Base-by-base conservation (phyloP, 164 flowering plant species). In the Akebia trifoliata region DNA sequence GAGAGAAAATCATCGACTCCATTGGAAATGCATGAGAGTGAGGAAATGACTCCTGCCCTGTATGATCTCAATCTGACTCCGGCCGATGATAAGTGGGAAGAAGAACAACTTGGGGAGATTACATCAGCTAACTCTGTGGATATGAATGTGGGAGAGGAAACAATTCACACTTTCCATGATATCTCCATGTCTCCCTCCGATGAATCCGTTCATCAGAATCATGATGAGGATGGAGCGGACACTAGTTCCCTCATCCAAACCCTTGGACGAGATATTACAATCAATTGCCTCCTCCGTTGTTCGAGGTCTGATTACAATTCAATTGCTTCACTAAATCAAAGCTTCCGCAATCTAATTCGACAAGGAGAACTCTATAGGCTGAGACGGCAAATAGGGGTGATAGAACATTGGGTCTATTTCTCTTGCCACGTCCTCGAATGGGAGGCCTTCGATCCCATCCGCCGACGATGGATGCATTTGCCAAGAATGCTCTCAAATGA, bases 361-460 rank as follows among this genome's bases (percentile, higher is more conserved):
- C 71, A 70, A 34, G 97, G 90, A 0, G 91, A 87, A 67, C 74
- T 92, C 6, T 92, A 92, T 54, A 81, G 63, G 60, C 54, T 79
- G 59, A 69, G 98, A 68, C 61, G 93, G 62, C 54, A 43, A 67
- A 65, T 47, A 25, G 84, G 80, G 0, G 72, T 92, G 37, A 65
- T 80, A 15, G 98, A 92, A 56, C 97, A 89, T 56, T 92, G 98
- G 98, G 81, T 92, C 10, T 92, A 92, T 66, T 87, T 89, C 59
- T 85, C 95, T 2, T 89, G 96, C 64, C 73, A 76, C 15, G 69
- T 82, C 6, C 81, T 81, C 29, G 84, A 87, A 62, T 92, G 98
- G 98, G 93, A 85, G 36, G 95, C 95, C 4, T 92, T 85, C 62
- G 98, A 92, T 71, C 96, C 96, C 0, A 67, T 56, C 45, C 60